phyloP scores from a whole-genome alignment of 805 yeast genomes.

The Helenozyma baotianmanensis region DNA sequence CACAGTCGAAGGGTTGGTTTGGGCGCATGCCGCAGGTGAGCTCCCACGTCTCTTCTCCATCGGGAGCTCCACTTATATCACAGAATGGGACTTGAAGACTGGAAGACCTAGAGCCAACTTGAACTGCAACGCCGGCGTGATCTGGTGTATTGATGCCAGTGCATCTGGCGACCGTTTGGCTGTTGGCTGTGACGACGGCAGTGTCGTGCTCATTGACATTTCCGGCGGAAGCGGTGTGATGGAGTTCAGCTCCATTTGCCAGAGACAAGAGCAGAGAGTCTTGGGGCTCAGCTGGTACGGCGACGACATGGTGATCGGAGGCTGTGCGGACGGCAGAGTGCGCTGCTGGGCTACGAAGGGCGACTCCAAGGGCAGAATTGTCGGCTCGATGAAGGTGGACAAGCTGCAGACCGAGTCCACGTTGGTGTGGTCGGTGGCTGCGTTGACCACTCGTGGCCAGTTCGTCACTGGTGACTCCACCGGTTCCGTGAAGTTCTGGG shows the following conservation, averaged over 20 bases:
- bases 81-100: conserved; percentile 85
- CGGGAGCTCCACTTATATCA: conserved; percentile 86
- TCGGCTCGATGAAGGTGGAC: conserved; percentile 88
- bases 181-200: conserved; percentile 94
- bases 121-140: conserved; percentile 89
- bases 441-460: conserved; percentile 60
- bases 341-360: conserved; percentile 64
- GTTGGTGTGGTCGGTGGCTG: conserved; percentile 80
- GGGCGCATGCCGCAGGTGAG: conserved; percentile 53
- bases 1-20: conserved; percentile 83
- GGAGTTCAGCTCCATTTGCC: conserved; percentile 71
- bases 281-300: conserved; percentile 74
- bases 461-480: conserved; percentile 96
- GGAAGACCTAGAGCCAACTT: conserved; percentile 70
- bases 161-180: conserved; percentile 61
- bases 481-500: conserved; percentile 93
- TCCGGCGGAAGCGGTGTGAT: conserved; percentile 80
- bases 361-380: conserved; percentile 58
- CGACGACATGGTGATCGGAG: conserved; percentile 70
- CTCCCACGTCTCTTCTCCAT: conserved; percentile 77
- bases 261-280: conserved; percentile 79
- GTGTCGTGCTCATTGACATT: conserved; percentile 79
- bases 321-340: conserved; percentile 92
- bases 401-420: conserved; percentile 82
- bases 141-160: conserved; percentile 81